Conservation (phyloP, 2,329 filamentous ascomycete species). For the Colletotrichum sp. region DNA sequence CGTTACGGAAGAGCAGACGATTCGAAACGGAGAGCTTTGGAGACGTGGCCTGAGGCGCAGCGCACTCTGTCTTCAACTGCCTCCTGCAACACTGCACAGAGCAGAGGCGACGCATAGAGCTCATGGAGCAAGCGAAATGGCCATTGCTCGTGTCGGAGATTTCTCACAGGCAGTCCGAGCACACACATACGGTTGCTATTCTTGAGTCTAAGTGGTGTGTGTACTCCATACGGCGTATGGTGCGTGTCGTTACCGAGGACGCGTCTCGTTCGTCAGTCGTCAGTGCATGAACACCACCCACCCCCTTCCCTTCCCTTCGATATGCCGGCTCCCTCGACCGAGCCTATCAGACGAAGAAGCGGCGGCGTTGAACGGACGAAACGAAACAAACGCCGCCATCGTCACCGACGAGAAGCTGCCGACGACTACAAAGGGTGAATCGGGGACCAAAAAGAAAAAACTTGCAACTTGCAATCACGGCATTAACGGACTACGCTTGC, state of each 20-base stretch:
- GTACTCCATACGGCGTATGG: not conserved
- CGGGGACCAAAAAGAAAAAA: not conserved
- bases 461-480: not conserved
- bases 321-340: not conserved
- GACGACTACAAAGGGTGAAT: not conserved
- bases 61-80: not conserved
- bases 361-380: slow-evolving; percentile 3
- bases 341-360: not conserved
- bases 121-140: not conserved
- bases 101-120: not conserved
- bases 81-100: not conserved
- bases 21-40: not conserved
- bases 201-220: not conserved
- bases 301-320: not conserved
- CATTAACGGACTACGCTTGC: not conserved
- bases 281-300: not conserved
- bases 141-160: not conserved
- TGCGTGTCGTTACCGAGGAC: not conserved
- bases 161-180: not conserved
- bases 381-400: slow-evolving; percentile 6
- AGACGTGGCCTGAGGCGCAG: not conserved
- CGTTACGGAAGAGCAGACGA: not conserved
- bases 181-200: not conserved
- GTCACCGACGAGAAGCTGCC: not conserved
- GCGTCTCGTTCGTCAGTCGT: not conserved